These are phyloP conservation scores for Cicer arietinum DNA, from an alignment of 306 rosid genomes.

Conservation along the genomic window DNA sequence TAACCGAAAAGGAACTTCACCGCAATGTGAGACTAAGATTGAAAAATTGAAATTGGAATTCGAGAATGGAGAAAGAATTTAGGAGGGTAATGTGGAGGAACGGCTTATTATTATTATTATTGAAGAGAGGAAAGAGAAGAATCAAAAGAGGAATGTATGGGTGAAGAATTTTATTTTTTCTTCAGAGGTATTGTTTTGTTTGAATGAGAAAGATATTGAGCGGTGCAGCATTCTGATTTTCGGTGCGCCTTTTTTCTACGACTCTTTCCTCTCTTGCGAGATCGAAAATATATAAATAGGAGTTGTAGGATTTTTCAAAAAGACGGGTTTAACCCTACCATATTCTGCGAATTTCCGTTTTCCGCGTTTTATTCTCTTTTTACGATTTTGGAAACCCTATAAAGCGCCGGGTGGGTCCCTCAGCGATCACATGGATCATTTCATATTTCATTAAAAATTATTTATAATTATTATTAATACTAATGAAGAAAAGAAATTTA, in stretches of 20 bases:
- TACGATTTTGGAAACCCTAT: background rate
- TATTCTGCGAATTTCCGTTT: slow-evolving; percentile 26
- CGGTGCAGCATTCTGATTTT: slow-evolving; percentile 31
- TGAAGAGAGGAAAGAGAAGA: slow-evolving; percentile 14
- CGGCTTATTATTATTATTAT: background rate
- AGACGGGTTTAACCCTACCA: slow-evolving; percentile 37
- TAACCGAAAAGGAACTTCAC: background rate
- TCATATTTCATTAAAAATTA: too few relatives aligned
- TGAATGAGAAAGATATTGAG: background rate
- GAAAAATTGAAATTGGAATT: background rate
- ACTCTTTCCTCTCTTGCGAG: background rate
- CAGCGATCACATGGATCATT: too few relatives aligned
- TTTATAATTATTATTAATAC: too few relatives aligned
- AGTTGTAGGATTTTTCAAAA: background rate
- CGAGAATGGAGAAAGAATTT: background rate
- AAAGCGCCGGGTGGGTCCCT: too few relatives aligned
- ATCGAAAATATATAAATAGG: slow-evolving; percentile 34
- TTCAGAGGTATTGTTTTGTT: background rate
- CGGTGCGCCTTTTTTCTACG: background rate
- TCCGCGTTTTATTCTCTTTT: slow-evolving; percentile 31
- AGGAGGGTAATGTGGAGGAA: slow-evolving; percentile 11
- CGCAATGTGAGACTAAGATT: slow-evolving; percentile 16
- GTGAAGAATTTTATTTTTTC: background rate
- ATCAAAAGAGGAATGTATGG: background rate
- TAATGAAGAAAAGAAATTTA: too few relatives aligned